phyloP scores from a whole-genome alignment of 768 basidiomycete genomes.

The Trametes maxima region DNA sequence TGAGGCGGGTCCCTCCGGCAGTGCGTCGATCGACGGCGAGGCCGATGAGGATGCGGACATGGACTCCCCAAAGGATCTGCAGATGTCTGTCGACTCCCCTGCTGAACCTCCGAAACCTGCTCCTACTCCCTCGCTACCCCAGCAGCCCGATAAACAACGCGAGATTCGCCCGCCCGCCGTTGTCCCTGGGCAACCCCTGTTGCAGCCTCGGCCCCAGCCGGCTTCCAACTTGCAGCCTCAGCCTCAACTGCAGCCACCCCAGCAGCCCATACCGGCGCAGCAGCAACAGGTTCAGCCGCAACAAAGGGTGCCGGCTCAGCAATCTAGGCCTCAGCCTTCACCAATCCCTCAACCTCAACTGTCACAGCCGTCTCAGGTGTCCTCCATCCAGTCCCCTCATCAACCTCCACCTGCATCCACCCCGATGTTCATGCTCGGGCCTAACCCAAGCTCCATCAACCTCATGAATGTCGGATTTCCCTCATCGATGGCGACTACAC shows the following conservation, averaged over 20 bases:
- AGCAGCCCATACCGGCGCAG: constrained; percentile 19
- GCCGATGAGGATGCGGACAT: constrained; percentile 42
- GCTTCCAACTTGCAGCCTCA: constrained; percentile 17
- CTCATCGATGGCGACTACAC: constrained; percentile 32
- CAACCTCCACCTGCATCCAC: constrained; percentile 32
- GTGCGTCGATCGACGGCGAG: constrained; percentile 39
- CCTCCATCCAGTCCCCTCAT: constrained; percentile 24
- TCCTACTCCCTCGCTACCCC: background rate
- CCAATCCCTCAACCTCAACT: constrained; percentile 26
- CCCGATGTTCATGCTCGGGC: constrained; percentile 26
- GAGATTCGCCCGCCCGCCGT: constrained; percentile 11
- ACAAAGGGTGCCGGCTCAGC: constrained; percentile 3
- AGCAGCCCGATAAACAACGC: constrained; percentile 18
- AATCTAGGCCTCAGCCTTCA: constrained; percentile 17
- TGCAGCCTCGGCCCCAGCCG: constrained; percentile 32
- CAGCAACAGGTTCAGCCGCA: background rate
- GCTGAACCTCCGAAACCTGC: constrained; percentile 14
- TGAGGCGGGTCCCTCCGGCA: constrained; percentile 38
- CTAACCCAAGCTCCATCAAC: constrained; percentile 27
- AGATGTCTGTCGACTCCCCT: constrained; percentile 29
- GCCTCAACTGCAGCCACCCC: constrained; percentile 22
- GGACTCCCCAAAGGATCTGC: constrained; percentile 23
- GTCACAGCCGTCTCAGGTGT: constrained; percentile 25
- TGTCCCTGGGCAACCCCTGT: constrained; percentile 22
- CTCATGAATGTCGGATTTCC: constrained; percentile 37